Conservation (phyloP, 352 stramenopile species). For the Phytopythium kandeliae region DNA sequence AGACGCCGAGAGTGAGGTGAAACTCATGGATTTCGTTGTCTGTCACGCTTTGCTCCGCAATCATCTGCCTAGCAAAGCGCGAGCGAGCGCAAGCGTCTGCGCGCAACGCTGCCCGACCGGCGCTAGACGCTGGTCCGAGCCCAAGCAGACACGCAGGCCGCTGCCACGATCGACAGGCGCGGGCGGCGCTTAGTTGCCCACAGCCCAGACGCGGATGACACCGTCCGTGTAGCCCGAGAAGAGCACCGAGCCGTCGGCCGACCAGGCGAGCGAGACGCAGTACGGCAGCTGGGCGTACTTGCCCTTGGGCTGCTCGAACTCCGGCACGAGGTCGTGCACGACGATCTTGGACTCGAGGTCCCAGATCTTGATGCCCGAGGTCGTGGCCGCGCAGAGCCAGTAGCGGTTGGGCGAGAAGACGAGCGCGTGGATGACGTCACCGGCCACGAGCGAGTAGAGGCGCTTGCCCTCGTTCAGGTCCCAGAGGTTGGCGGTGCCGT, state of each 20-base stretch:
- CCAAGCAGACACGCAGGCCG: no score
- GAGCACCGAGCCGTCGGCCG: constrained; percentile 96
- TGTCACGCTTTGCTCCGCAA: neutral
- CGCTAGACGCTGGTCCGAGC: no score
- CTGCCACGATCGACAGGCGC: no score
- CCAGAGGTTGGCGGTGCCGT: constrained; percentile 99
- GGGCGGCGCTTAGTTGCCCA: constrained; percentile 70
- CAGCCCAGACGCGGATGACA: constrained; percentile 94
- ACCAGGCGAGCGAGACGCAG: constrained; percentile 98
- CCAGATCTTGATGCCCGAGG: constrained; percentile 99
- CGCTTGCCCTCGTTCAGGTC: constrained; percentile 99
- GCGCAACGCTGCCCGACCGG: no score
- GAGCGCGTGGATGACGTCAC: constrained; percentile 96
- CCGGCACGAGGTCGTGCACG: constrained; percentile 95
- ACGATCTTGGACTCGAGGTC: constrained; percentile 99
- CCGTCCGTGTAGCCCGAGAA: constrained; percentile 99
- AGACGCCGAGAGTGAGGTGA: constrained; percentile 1
- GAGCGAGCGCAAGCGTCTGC: neutral
- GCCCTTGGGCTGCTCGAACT: constrained; percentile 88
- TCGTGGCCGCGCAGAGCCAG: constrained; percentile 99
- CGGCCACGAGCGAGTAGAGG: constrained; percentile 98
- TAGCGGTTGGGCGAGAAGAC: constrained; percentile 99
- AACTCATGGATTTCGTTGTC: constrained; percentile 11
- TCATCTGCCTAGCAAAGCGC: no score
- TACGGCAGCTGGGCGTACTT: constrained; percentile 94